phyloP scores from a whole-genome alignment of 1,139 yeast species.

The Pichia terricola region DNA sequence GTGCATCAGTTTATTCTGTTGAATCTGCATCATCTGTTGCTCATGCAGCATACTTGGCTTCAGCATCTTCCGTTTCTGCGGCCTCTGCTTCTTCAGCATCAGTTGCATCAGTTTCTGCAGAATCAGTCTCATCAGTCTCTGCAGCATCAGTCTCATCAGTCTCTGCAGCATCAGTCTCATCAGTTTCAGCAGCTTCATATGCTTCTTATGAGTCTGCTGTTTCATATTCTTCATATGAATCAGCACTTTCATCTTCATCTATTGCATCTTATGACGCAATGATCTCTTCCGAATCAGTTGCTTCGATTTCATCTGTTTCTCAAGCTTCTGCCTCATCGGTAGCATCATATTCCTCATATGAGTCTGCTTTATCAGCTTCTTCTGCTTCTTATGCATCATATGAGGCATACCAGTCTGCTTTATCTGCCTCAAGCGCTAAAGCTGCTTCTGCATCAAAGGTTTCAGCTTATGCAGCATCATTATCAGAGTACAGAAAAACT shows the following conservation, averaged over 20 bases:
- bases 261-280: conserved; percentile 11
- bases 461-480: conserved; percentile 11
- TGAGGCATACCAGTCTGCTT: conserved; percentile 1
- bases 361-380: background rate
- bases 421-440: conserved; percentile 7
- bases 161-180: conserved; percentile 11
- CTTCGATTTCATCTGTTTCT: conserved; percentile 18
- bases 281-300: conserved; percentile 16
- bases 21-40: conserved; percentile 6
- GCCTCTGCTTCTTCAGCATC: conserved; percentile 10
- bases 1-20: conserved; percentile 9
- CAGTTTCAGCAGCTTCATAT: conserved; percentile 12
- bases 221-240: conserved; percentile 7
- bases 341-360: conserved; percentile 10
- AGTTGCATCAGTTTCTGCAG: conserved; percentile 9
- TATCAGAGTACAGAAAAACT: conserved; percentile 22
- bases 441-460: conserved; percentile 11
- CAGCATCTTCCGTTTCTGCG: conserved; percentile 5
- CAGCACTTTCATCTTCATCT: conserved; percentile 8
- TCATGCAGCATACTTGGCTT: conserved; percentile 5
- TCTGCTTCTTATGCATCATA: conserved; percentile 2
- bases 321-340: conserved; percentile 17
- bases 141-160: conserved; percentile 15
- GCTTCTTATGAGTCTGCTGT: conserved; percentile 16
- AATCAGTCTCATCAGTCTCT: conserved; percentile 14